Conservation (phyloP, 257 asterid genomes). For the Nicotiana tomentosiformis region DNA sequence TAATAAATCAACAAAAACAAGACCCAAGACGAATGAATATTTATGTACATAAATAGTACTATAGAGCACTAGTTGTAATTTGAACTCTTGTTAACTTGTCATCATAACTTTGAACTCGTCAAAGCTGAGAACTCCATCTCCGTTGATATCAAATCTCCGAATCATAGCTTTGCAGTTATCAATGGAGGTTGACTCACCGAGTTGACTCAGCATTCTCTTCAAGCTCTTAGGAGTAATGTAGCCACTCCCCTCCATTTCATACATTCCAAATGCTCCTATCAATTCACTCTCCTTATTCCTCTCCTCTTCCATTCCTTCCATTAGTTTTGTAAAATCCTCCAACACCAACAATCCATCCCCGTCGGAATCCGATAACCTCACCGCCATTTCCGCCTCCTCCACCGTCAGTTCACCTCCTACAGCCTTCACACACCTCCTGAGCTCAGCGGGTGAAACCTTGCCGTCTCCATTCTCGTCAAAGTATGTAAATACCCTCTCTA, state of each 20-base stretch:
- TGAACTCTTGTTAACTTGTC: not conserved
- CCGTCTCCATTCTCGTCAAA: slow-evolving; percentile 15
- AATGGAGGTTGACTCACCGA: slow-evolving; percentile 39
- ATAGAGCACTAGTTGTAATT: too few species aligned
- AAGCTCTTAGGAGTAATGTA: slow-evolving; percentile 55
- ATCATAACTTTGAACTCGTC: slow-evolving; percentile 58
- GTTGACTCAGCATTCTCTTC: slow-evolving; percentile 41
- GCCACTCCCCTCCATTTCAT: slow-evolving; percentile 52
- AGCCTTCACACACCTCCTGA: not conserved
- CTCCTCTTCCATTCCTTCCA: slow-evolving; percentile 42
- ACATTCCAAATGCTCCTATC: slow-evolving; percentile 45
- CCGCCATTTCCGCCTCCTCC: slow-evolving; percentile 43
- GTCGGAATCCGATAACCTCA: slow-evolving; percentile 41
- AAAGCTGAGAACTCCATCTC: slow-evolving; percentile 50
- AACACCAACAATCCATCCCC: slow-evolving; percentile 49
- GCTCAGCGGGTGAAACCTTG: not conserved
- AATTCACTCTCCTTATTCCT: slow-evolving; percentile 33
- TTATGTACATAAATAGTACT: too few species aligned
- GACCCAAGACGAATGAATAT: too few species aligned
- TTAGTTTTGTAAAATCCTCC: slow-evolving; percentile 44
- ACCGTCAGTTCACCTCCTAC: slow-evolving; percentile 12
- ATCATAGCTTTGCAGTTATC: slow-evolving; percentile 50
- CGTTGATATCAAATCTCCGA: slow-evolving; percentile 38
- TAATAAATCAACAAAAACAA: too few species aligned
- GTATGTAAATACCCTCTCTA: slow-evolving; percentile 10